phyloP scores from a whole-genome alignment of 2,329 filamentous ascomycete species.

The Mariannaea elegans region DNA sequence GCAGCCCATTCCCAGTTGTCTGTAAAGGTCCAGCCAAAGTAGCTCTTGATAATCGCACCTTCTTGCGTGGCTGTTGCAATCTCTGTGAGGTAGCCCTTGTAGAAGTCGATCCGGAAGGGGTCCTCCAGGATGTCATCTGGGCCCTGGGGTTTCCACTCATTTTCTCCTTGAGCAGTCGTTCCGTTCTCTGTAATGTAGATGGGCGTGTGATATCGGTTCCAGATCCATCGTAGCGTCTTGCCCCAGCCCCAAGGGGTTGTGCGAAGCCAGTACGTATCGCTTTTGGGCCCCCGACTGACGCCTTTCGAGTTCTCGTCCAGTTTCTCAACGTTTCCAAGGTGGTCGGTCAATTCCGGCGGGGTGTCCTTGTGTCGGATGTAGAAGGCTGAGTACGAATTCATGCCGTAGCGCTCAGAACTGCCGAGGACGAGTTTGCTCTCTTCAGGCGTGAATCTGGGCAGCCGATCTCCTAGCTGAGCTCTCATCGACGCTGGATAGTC shows the following conservation, averaged over 20 bases:
- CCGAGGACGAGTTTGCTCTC: slow-evolving; percentile 50
- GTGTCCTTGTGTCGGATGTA: slow-evolving; percentile 47
- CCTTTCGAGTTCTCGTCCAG: slow-evolving; percentile 46
- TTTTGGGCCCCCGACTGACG: slow-evolving; percentile 46
- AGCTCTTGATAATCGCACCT: slow-evolving; percentile 49
- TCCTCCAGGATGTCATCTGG: slow-evolving; percentile 48
- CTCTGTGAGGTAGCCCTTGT: slow-evolving; percentile 48
- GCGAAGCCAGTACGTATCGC: slow-evolving; percentile 51
- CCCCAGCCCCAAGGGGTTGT: slow-evolving; percentile 50
- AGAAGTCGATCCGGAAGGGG: slow-evolving; percentile 49
- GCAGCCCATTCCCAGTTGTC: slow-evolving; percentile 58
- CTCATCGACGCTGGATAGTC: slow-evolving; percentile 53
- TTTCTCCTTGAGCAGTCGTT: slow-evolving; percentile 51
- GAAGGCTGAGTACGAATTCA: slow-evolving; percentile 55
- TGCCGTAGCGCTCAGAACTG: slow-evolving; percentile 52
- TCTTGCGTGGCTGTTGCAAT: slow-evolving; percentile 49
- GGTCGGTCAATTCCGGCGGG: slow-evolving; percentile 49
- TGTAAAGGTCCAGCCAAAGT: slow-evolving; percentile 53
- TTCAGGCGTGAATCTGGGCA: slow-evolving; percentile 50
- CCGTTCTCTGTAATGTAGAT: slow-evolving; percentile 56
- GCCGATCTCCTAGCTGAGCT: slow-evolving; percentile 48
- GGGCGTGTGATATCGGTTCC: slow-evolving; percentile 49
- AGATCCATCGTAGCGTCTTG: slow-evolving; percentile 52
- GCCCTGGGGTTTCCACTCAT: slow-evolving; percentile 42
- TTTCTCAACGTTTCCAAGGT: slow-evolving; percentile 50